Percentiles rank a stretch among this genome's conserved stretches.
phyloP scores from a whole-genome alignment of 106 monocot genomes.

The Dendrobium catenatum region DNA sequence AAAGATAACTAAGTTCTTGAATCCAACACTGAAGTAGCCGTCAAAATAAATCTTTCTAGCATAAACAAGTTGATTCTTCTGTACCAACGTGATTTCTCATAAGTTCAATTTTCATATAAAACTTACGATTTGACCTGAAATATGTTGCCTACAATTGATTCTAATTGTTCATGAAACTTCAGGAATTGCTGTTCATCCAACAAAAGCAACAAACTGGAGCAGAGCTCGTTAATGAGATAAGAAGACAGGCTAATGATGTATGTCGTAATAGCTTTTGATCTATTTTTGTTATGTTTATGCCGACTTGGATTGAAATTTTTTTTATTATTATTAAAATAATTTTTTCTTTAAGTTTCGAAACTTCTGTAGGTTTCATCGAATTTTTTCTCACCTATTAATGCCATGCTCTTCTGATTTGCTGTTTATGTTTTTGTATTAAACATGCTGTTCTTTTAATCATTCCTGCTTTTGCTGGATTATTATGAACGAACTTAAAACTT shows the following conservation, averaged over 20 bases:
- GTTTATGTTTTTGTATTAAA: neutral
- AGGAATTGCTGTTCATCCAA: slow-evolving; percentile 76
- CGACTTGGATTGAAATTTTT: neutral
- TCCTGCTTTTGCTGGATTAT: too few species aligned
- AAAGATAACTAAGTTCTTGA: too few species aligned
- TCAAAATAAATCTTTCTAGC: too few species aligned
- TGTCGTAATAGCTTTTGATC: neutral
- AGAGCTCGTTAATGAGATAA: slow-evolving; percentile 67
- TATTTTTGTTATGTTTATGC: neutral
- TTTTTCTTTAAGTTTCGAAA: neutral
- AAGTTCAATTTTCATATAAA: neutral
- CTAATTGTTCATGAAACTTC: slow-evolving; percentile 17
- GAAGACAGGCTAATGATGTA: slow-evolving; percentile 87
- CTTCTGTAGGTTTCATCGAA: neutral
- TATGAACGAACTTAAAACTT: too few species aligned
- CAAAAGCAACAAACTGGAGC: slow-evolving; percentile 41
- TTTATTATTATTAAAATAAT: neutral
- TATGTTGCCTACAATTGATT: slow-evolving; percentile 4
- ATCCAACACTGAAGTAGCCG: too few species aligned
- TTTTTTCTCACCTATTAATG: neutral
- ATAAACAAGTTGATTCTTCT: too few species aligned
- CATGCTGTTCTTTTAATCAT: neutral
- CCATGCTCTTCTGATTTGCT: neutral
- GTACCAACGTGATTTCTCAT: neutral
- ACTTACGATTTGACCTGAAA: neutral